Evolutionary conservation across 1,139 yeast species (phyloP).

Genomic region (Candida glucosophila): DNA sequence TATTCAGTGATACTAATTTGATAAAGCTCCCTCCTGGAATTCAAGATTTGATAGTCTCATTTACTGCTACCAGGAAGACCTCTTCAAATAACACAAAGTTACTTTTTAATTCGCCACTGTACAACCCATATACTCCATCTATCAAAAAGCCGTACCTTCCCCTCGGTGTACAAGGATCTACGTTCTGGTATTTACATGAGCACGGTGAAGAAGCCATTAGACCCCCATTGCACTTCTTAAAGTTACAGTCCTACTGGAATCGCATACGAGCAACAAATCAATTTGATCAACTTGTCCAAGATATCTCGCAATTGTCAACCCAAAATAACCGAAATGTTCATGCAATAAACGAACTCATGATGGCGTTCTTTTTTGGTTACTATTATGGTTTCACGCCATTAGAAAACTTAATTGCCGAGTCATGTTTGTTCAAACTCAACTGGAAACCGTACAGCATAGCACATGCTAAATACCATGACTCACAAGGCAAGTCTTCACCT

Average conservation of each 20-base stretch:
- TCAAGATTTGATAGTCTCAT: constrained; percentile 53
- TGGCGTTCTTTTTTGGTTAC: constrained; percentile 51
- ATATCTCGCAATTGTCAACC: constrained; percentile 18
- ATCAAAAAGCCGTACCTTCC: constrained; percentile 34
- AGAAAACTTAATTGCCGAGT: constrained; percentile 40
- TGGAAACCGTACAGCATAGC: constrained; percentile 33
- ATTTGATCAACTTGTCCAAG: constrained; percentile 25
- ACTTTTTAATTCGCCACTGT: constrained; percentile 16
- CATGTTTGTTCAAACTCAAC: constrained; percentile 30
- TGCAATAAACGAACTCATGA: constrained; percentile 27
- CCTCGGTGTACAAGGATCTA: constrained; percentile 17
- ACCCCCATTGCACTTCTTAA: constrained; percentile 29
- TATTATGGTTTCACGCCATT: constrained; percentile 48
- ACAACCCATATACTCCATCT: constrained; percentile 23
- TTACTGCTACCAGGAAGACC: constrained; percentile 33
- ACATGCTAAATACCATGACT: constrained; percentile 1
- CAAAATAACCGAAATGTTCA: constrained; percentile 13
- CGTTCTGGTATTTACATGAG: constrained; percentile 8
- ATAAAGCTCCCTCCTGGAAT: constrained; percentile 62
- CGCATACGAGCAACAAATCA: constrained; percentile 34
- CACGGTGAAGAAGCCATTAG: constrained; percentile 11
- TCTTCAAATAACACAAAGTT: constrained; percentile 15
- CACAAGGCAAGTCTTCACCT: constrained; percentile 3
- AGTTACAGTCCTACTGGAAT: constrained; percentile 40
- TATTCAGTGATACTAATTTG: constrained; percentile 34